phyloP scores from a whole-genome alignment of 805 yeast genomes.

The Nakazawaea siamensis region DNA sequence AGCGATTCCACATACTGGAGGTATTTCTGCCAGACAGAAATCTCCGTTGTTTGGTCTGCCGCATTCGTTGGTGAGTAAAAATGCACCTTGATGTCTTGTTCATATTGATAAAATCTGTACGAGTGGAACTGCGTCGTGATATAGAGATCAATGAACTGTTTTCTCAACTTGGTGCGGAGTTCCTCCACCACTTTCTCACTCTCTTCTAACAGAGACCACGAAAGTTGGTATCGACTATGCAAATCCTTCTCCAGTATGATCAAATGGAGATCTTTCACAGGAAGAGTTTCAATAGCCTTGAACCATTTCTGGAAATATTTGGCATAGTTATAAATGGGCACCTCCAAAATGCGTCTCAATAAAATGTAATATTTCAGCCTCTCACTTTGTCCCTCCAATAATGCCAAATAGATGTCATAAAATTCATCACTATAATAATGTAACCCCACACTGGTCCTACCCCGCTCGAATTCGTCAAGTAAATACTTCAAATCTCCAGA shows the following conservation, averaged over 20 bases:
- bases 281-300: constrained; percentile 25
- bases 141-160: constrained; percentile 41
- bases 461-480: constrained; percentile 30
- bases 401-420: constrained; percentile 40
- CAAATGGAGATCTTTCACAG: constrained; percentile 18
- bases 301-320: constrained; percentile 34
- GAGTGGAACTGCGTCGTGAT: constrained; percentile 47
- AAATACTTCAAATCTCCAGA: constrained; percentile 18
- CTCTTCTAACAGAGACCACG: constrained; percentile 10
- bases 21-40: constrained; percentile 48
- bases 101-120: constrained; percentile 42
- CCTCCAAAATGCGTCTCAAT: constrained; percentile 40
- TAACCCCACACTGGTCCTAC: constrained; percentile 39
- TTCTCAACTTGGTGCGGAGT: constrained; percentile 30
- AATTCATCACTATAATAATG: constrained; percentile 45
- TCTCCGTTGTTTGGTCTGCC: constrained; percentile 37
- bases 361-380: constrained; percentile 29
- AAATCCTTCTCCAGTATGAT: constrained; percentile 18
- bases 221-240: background rate
- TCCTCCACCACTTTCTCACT: constrained; percentile 17
- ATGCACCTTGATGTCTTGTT: constrained; percentile 31
- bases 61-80: constrained; percentile 28
- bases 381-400: constrained; percentile 23
- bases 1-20: constrained; percentile 36
- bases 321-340: constrained; percentile 49